Base-by-base conservation (phyloP, 352 stramenopile species). In the Globisporangium perplexum region DNA sequence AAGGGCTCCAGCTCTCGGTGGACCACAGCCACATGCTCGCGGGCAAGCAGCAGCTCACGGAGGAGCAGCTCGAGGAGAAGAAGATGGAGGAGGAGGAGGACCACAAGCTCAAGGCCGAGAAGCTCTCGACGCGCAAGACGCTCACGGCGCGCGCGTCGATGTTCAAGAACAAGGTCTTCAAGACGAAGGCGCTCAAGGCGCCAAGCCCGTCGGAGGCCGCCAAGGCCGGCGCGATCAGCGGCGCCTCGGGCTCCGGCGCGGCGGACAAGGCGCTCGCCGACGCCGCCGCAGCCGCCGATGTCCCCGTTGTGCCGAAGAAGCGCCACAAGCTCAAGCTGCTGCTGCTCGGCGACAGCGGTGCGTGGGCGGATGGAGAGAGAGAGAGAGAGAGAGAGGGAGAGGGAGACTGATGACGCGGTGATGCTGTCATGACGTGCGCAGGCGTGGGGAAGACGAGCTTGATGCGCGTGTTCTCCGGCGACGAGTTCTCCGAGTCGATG, bases 371-470 rank as follows among this genome's bases (percentile, higher is more conserved):
- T 18, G 4, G 6, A 18, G 36, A 24, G 35, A 5, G 50, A 47
- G n/a, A 14, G 28, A 12, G 6, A 31, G 30, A 4, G 7, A 35
- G 6, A n/a, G 39, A 20, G 4, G 28, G 24, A 24, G n/a, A n/a
- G 17, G 18, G 28, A 12, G 6, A 31, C 8, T 44, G 20, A 31
- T 28, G 20, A 11, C 20, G 3, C 23, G 31, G 11, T 22, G 33
- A 22, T 44, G n/a, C n/a, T n/a, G n/a, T n/a, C n/a, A n/a, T n/a
- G n/a, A n/a, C n/a, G n/a, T n/a, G 7, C 49, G 8, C 48, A 82
- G 85, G 85, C 3, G 91, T 98, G 10, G 91, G 91, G 57, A 98
- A 98, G 56, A 97, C 86, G 4, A 97, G 84, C 71, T 61, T 98
- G 39, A 96, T 98, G 80, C 78, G 86, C n/a, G 87, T 96, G 11